Conservation (phyloP, 441 rosid genomes). For the Lepidium campestre region DNA sequence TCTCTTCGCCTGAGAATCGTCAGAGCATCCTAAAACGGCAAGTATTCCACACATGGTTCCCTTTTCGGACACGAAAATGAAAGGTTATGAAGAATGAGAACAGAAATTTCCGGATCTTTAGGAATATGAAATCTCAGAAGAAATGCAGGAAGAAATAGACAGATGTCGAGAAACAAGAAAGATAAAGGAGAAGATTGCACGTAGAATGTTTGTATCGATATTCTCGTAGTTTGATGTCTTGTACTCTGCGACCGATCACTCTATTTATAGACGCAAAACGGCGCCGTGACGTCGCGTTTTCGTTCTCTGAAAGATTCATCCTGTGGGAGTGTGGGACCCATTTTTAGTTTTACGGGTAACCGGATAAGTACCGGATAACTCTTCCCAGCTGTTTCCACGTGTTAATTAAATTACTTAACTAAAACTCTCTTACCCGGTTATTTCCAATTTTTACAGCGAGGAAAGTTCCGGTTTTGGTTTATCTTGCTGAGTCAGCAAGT, state of each 20-base stretch:
- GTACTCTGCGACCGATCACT: background rate
- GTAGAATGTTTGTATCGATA: background rate
- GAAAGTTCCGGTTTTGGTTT: background rate
- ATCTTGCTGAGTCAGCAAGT: constrained; percentile 30
- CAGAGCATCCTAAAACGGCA: constrained; percentile 84
- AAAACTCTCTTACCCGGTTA: background rate
- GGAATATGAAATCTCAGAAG: background rate
- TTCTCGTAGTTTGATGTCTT: background rate
- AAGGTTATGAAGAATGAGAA: background rate
- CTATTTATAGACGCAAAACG: constrained; percentile 27
- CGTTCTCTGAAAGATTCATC: background rate
- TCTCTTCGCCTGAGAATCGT: constrained; percentile 84
- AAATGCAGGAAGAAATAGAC: background rate
- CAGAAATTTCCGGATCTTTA: background rate
- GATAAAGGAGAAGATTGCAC: background rate
- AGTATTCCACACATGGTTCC: constrained; percentile 80
- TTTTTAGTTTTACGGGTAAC: background rate
- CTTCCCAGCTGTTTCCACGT: constrained; percentile 15
- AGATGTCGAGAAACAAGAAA: background rate
- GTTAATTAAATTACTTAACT: background rate
- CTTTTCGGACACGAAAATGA: background rate
- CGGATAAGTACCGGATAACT: constrained; percentile 21
- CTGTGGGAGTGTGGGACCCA: constrained; percentile 2
- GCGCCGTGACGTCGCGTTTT: constrained; percentile 26
- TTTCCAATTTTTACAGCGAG: background rate